Conservation (phyloP, 129 eudicot species). For the Gnaphalium uliginosum region DNA sequence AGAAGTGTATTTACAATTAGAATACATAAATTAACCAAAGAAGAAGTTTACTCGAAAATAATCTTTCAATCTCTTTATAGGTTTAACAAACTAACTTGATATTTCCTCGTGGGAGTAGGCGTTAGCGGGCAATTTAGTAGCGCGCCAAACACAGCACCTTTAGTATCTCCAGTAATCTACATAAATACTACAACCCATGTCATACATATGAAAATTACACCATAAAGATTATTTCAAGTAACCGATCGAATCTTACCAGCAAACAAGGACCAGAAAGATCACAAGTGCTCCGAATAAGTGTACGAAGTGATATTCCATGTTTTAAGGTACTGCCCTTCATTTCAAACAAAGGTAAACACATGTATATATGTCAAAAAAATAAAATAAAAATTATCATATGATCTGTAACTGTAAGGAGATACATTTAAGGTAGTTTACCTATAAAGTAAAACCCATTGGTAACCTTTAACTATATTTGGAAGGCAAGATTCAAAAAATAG, state of each 20-base stretch:
- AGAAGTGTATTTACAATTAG: not conserved
- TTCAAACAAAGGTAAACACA: slow-evolving; percentile 31
- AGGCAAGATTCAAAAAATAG: slow-evolving; percentile 59
- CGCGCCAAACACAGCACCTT: slow-evolving; percentile 88
- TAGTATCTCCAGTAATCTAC: slow-evolving; percentile 75
- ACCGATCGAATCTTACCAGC: slow-evolving; percentile 47
- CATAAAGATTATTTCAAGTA: not conserved
- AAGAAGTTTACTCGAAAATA: not conserved
- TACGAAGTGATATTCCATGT: slow-evolving; percentile 88
- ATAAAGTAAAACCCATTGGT: slow-evolving; percentile 72
- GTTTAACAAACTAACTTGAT: slow-evolving; percentile 58
- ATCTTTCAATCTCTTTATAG: slow-evolving; percentile 1
- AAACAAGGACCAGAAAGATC: slow-evolving; percentile 74
- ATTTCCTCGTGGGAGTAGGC: slow-evolving; percentile 68
- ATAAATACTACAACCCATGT: slow-evolving; percentile 18
- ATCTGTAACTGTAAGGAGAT: too few relatives aligned
- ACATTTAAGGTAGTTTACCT: slow-evolving; percentile 50
- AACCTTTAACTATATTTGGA: slow-evolving; percentile 85
- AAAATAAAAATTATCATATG: not conserved
- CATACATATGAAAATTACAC: not conserved
- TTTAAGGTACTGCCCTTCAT: slow-evolving; percentile 91
- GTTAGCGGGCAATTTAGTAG: slow-evolving; percentile 66
- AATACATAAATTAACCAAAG: not conserved
- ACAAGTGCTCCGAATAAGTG: slow-evolving; percentile 67
- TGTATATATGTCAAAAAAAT: slow-evolving; percentile 2